phyloP scores from a whole-genome alignment of 805 yeast species.

The Zygotorulaspora danielsina region DNA sequence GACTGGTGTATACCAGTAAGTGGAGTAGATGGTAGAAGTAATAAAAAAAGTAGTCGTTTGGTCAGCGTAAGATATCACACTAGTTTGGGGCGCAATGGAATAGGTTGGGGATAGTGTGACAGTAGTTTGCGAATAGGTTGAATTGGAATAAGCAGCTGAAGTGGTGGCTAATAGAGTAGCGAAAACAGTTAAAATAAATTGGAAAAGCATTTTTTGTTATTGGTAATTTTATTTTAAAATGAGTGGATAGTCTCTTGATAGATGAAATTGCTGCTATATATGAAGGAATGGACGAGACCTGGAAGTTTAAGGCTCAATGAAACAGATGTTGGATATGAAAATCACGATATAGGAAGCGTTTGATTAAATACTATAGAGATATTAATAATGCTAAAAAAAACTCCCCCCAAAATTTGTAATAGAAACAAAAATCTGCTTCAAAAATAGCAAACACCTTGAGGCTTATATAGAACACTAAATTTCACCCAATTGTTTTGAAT shows the following conservation, averaged over 20 bases:
- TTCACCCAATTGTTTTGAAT: neutral
- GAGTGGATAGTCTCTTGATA: constrained; percentile 2
- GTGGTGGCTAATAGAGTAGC: constrained; percentile 15
- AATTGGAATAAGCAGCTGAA: constrained; percentile 21
- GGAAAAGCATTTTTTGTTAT: constrained; percentile 11
- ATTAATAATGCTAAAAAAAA: too few species aligned
- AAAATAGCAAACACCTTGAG: neutral
- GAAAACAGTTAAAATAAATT: constrained; percentile 10
- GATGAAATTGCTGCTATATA: constrained; percentile 1
- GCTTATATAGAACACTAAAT: neutral
- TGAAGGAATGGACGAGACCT: constrained; percentile 29
- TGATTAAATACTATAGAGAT: too few species aligned
- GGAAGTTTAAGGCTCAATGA: constrained; percentile 18
- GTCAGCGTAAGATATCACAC: constrained; percentile 21
- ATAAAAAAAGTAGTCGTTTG: constrained; percentile 26
- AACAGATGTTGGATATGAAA: neutral
- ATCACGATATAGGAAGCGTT: too few species aligned
- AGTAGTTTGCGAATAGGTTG: constrained; percentile 15
- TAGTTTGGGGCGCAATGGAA: constrained; percentile 18
- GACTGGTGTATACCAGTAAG: constrained; percentile 21
- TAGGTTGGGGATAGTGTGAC: constrained; percentile 24
- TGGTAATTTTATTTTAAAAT: constrained; percentile 4
- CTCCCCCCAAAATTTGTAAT: neutral
- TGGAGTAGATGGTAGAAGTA: constrained; percentile 24
- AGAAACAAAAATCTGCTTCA: neutral